Evolutionary conservation across 2,329 filamentous ascomycete genomes (phyloP), one percentile per base, ranked within the genome.

Genomic region (Hypomyces rosellus): DNA sequence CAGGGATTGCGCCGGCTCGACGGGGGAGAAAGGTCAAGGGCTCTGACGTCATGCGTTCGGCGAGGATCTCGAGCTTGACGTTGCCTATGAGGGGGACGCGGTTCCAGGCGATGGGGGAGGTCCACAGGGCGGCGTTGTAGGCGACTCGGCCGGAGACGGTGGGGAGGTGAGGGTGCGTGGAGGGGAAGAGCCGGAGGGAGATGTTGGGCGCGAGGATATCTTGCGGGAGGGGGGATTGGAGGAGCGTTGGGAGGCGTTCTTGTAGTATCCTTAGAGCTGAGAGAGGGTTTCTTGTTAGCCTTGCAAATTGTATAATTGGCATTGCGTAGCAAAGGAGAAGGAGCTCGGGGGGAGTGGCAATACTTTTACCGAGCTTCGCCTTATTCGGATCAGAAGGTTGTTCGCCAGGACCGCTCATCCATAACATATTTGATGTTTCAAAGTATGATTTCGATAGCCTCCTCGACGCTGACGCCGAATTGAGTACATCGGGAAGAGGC

Each of bases 81-180:
- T 96, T 95, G 57, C 92, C 91, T 33, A 96, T 80, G 16, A 97
- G 81, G 2, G 93, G 93, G 1, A 99, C 79, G 25, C 88, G 83
- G 62, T 95, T 95, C 93, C 93, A 99, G 30, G 91, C 92, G 46
- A 99, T 86, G 0, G 93, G 93, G 0, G 91, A 90, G 1, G 93
- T 96, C 91, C 91, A 97, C 36, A 99, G 75, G 3, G 93, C 93
- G 15, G 93, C 92, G 34, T 87, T 87, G 67, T 99, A 99, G 44
- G 89, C 86, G 34, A 96, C 86, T 43, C 88, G 83, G 47, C 93
- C 93, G 25, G 88, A 89, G 38, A 97, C 93, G n/a, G 84, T 87
- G 34, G 93, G 93, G 3, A 99, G 87, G 66, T 92, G 86, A 3
- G 88, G 89, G 62, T 95, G 88, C 0, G 88, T 93, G 25, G 82